Percentiles rank a stretch among this genome's conserved stretches.
Evolutionary conservation across 2,329 filamentous ascomycete species (phyloP).

Genomic region (Fusarium staphyleae): DNA sequence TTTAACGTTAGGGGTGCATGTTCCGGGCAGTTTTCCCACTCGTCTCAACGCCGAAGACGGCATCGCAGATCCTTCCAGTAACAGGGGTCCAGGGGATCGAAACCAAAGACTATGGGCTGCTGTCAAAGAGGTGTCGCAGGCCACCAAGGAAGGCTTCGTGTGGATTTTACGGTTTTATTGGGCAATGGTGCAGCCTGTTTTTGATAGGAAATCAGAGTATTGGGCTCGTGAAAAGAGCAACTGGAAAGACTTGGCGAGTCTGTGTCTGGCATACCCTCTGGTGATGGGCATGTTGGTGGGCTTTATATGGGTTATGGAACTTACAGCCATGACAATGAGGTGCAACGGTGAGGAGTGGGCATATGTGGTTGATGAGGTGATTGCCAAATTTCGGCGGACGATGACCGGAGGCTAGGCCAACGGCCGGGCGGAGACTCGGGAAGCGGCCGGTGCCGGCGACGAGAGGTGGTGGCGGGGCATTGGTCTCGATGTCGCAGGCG

Average conservation of each 20-base stretch:
- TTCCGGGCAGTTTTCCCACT: slow-evolving; percentile 43
- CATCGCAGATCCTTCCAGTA: slow-evolving; percentile 43
- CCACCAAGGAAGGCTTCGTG: slow-evolving; percentile 7
- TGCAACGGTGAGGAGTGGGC: slow-evolving; percentile 26
- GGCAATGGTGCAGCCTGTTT: slow-evolving; percentile 49
- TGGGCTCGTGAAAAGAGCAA: slow-evolving; percentile 41
- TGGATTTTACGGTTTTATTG: slow-evolving; percentile 45
- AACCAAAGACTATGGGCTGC: slow-evolving; percentile 18
- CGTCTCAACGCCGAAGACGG: slow-evolving; percentile 38
- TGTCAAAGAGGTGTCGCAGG: slow-evolving; percentile 13
- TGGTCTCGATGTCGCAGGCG: neutral
- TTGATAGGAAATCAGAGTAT: slow-evolving; percentile 48
- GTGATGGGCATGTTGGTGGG: slow-evolving; percentile 34
- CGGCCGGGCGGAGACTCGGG: slow-evolving; percentile 33
- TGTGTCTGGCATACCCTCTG: slow-evolving; percentile 41
- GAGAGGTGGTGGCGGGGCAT: slow-evolving; percentile 11
- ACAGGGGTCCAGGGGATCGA: neutral
- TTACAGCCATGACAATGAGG: slow-evolving; percentile 28
- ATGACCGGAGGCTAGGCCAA: slow-evolving; percentile 25
- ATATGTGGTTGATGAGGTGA: slow-evolving; percentile 22
- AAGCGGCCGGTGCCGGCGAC: slow-evolving; percentile 37
- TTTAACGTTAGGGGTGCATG: slow-evolving; percentile 17
- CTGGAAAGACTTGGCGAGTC: slow-evolving; percentile 35
- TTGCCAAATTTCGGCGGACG: slow-evolving; percentile 25
- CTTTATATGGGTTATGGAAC: slow-evolving; percentile 41